Conservation (phyloP, 169 alveolate species). For the Cryptosporidium tyzzeri region DNA sequence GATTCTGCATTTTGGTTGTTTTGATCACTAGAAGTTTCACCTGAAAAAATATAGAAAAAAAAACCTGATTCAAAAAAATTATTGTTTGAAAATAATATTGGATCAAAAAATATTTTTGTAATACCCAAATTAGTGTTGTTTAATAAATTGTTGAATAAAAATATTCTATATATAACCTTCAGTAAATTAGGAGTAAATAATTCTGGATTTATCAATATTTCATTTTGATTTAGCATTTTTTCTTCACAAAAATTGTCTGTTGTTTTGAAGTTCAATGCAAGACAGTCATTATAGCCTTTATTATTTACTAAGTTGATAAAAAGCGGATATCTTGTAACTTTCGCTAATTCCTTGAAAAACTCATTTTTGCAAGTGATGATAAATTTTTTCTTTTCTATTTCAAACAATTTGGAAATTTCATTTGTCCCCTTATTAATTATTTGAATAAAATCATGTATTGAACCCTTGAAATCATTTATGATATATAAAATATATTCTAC, state of each 20-base stretch:
- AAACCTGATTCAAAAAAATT: conserved; percentile 71
- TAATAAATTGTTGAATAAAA: conserved; percentile 21
- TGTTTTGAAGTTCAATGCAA: not conserved
- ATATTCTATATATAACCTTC: conserved; percentile 31
- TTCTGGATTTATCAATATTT: conserved; percentile 13
- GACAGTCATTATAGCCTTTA: not conserved
- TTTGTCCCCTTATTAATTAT: conserved; percentile 28
- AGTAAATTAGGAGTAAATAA: conserved; percentile 54
- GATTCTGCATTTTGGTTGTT: not conserved
- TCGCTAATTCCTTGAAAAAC: conserved; percentile 8
- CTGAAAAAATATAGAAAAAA: conserved; percentile 54
- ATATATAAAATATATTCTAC: conserved; percentile 37
- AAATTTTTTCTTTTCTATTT: conserved; percentile 62
- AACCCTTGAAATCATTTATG: conserved; percentile 23
- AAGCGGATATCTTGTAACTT: conserved; percentile 27
- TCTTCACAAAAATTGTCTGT: not conserved
- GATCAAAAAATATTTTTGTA: conserved; percentile 42
- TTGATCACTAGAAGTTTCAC: conserved; percentile 31
- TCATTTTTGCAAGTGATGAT: conserved; percentile 41
- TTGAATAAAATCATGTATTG: conserved; percentile 31
- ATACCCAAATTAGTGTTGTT: conserved; percentile 3
- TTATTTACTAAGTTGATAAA: conserved; percentile 9
- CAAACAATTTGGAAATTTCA: conserved; percentile 33
- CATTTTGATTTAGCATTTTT: conserved; percentile 6
- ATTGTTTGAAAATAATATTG: conserved; percentile 40